Percentiles rank a stretch among this genome's conserved stretches.
Conservation (phyloP, 495 filamentous ascomycete species). For the Immersiella caudata region DNA sequence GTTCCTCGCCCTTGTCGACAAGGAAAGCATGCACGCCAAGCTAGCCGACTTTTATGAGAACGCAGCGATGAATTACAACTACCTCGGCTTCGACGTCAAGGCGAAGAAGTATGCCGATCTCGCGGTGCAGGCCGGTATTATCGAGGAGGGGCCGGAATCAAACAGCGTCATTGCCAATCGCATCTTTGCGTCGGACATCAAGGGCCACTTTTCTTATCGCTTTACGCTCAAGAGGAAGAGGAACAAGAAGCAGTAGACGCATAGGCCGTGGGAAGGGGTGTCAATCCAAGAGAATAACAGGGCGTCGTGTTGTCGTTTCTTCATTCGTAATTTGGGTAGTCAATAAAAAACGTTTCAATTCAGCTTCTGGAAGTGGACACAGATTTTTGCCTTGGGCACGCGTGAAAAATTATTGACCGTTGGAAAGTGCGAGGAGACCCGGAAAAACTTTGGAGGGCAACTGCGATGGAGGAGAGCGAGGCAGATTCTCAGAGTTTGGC, state of each 20-base stretch:
- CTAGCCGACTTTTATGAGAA: constrained; percentile 41
- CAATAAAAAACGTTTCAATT: no score
- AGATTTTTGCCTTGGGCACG: no score
- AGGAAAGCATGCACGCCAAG: constrained; percentile 34
- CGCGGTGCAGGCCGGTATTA: constrained; percentile 34
- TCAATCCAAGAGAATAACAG: no score
- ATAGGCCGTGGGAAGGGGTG: not conserved
- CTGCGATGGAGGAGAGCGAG: no score
- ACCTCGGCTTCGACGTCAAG: constrained; percentile 30
- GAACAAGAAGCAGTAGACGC: not conserved
- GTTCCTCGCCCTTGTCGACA: constrained; percentile 32
- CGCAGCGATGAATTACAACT: constrained; percentile 46
- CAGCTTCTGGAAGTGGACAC: no score
- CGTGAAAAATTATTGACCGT: no score
- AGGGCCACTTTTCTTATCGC: constrained; percentile 30
- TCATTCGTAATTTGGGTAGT: no score
- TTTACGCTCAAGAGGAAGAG: constrained; percentile 24
- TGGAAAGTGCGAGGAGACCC: no score
- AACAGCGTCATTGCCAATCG: constrained; percentile 32
- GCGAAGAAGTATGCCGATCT: constrained; percentile 35
- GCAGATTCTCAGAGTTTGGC: no score
- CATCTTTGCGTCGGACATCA: constrained; percentile 28
- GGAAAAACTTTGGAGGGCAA: no score
- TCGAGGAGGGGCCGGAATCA: constrained; percentile 32
- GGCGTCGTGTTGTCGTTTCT: no score